Conservation (phyloP, 257 asterid species). For the Coffea eugenioides region DNA sequence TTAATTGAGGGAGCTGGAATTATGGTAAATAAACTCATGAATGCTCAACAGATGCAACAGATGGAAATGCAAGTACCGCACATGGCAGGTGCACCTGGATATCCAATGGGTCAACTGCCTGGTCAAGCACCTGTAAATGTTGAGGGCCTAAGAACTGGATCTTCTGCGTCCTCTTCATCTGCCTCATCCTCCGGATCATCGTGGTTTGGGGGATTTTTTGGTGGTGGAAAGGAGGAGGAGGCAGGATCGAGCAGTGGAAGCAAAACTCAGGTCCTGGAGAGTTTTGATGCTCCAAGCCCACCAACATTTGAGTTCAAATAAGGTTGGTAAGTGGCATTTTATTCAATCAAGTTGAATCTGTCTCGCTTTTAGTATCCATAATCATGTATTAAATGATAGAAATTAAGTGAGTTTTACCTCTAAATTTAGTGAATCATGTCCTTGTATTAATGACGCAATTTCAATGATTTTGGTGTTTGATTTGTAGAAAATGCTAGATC, state of each 20-base stretch:
- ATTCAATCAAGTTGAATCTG: neutral
- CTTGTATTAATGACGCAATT: neutral
- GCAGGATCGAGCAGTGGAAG: constrained; percentile 45
- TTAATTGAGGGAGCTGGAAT: constrained; percentile 89
- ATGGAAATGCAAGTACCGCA: constrained; percentile 26
- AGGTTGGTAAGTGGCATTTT: constrained; percentile 12
- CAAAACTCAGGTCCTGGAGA: constrained; percentile 87
- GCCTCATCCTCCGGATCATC: constrained; percentile 36
- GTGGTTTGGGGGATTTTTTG: constrained; percentile 84
- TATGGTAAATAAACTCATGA: constrained; percentile 63
- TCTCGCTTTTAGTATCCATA: neutral
- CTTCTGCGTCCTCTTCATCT: constrained; percentile 32
- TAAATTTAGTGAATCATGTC: neutral
- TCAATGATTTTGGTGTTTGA: no score
- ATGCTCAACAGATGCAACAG: constrained; percentile 51
- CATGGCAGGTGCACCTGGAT: constrained; percentile 52
- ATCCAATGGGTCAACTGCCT: constrained; percentile 60
- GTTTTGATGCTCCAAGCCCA: constrained; percentile 86
- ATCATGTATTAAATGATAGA: neutral
- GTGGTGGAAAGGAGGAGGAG: constrained; percentile 56
- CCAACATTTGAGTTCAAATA: constrained; percentile 89
- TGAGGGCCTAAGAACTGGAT: constrained; percentile 36
- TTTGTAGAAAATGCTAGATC: no score
- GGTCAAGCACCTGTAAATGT: constrained; percentile 53
- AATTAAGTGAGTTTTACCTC: neutral